phyloP scores from a whole-genome alignment of 1,284 basidiomycete genomes.

The Singerocomus inundabilis region DNA sequence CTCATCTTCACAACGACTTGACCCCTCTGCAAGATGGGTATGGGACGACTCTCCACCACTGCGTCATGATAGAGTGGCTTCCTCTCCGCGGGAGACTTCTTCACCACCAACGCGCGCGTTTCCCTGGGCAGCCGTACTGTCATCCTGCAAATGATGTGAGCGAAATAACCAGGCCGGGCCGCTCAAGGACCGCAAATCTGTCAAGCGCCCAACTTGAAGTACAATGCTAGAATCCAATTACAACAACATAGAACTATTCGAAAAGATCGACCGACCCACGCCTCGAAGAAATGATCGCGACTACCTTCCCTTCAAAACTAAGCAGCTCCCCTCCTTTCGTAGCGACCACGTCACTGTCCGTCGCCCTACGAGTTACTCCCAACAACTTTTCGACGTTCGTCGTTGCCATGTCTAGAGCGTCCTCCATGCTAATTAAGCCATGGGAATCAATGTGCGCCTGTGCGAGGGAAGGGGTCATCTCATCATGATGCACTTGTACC shows the following conservation, averaged over 20 bases:
- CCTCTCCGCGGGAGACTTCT: constrained; percentile 32
- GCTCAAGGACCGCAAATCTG: neutral
- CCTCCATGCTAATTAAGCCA: constrained; percentile 24
- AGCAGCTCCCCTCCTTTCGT: constrained; percentile 43
- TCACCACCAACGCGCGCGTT: constrained; percentile 44
- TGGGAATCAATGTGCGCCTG: constrained; percentile 22
- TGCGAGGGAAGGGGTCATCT: neutral
- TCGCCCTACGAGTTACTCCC: constrained; percentile 36
- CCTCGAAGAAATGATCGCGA: constrained; percentile 42
- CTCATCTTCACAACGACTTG: constrained; percentile 66
- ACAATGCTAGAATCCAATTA: no score
- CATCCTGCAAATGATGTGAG: constrained; percentile 8
- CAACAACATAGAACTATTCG: constrained; percentile 10
- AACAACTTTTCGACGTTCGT: constrained; percentile 52
- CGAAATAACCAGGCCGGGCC: neutral
- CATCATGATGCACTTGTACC: neutral
- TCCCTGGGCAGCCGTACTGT: constrained; percentile 27
- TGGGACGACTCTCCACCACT: constrained; percentile 44
- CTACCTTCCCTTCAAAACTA: constrained; percentile 46
- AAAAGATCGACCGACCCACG: constrained; percentile 33
- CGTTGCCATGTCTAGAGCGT: constrained; percentile 27
- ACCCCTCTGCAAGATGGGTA: constrained; percentile 50
- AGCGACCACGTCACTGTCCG: constrained; percentile 49
- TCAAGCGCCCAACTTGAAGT: no score
- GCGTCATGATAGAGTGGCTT: constrained; percentile 52